phyloP scores from a whole-genome alignment of 139 green algal genomes.

The Micractinium conductrix region DNA sequence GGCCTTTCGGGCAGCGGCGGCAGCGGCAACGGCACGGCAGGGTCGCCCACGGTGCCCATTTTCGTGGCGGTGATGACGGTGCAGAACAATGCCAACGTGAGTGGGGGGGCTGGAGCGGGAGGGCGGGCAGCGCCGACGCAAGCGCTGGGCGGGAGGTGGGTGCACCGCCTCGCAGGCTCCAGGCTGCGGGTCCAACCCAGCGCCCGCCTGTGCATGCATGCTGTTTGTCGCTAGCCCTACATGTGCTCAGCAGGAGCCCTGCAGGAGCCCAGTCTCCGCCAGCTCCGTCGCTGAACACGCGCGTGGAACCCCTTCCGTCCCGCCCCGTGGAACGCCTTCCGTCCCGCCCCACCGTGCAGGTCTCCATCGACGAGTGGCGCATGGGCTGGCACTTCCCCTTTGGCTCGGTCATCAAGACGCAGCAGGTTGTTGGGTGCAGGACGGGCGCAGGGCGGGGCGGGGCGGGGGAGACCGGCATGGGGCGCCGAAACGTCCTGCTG shows the following conservation, averaged over 20 bases:
- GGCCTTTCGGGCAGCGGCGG: background rate
- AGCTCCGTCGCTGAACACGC: too few relatives aligned
- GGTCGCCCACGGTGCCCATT: slow-evolving; percentile 35
- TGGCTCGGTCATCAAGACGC: slow-evolving; percentile 23
- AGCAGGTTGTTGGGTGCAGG: background rate
- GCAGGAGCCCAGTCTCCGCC: background rate
- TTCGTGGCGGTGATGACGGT: slow-evolving; percentile 45
- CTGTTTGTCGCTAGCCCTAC: background rate
- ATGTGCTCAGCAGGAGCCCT: too few relatives aligned
- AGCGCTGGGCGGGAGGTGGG: background rate
- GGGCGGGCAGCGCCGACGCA: background rate
- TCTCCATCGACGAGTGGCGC: slow-evolving; percentile 57
- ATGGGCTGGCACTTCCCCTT: slow-evolving; percentile 67
- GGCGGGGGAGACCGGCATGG: slow-evolving; percentile 25
- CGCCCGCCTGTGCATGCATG: background rate
- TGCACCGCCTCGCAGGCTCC: background rate
- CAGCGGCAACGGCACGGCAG: too few relatives aligned
- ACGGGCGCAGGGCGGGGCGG: background rate
- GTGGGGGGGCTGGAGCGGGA: background rate
- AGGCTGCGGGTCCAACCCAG: background rate
- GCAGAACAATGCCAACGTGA: slow-evolving; percentile 29
- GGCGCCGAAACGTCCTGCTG: background rate
- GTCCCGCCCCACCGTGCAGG: slow-evolving; percentile 12
- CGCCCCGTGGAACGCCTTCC: background rate
- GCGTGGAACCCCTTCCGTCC: background rate